Evolutionary conservation across 441 rosid species (phyloP).

Genomic region (Gossypium schwendimanii): DNA sequence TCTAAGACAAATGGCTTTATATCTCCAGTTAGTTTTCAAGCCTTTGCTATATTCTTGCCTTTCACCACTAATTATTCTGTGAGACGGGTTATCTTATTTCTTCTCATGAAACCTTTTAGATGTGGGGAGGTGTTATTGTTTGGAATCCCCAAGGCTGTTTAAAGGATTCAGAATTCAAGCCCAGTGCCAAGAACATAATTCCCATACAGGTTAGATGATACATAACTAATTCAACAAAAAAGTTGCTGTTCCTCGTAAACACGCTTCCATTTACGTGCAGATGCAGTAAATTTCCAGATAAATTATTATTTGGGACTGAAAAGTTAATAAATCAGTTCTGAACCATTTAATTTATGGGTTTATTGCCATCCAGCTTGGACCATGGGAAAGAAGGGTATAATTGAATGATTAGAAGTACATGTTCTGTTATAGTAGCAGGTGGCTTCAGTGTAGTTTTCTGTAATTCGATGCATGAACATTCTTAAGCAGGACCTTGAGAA

Average conservation of each 20-base stretch:
- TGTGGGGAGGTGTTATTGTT: constrained; percentile 94
- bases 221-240: background rate
- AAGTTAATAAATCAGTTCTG: background rate
- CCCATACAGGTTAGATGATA: constrained; percentile 49
- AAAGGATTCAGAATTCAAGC: constrained; percentile 33
- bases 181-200: constrained; percentile 35
- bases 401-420: constrained; percentile 10
- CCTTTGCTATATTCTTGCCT: constrained; percentile 11
- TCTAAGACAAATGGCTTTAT: constrained; percentile 87
- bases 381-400: background rate
- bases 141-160: constrained; percentile 70
- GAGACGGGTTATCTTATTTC: background rate
- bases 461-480: constrained; percentile 20
- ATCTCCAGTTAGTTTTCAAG: constrained; percentile 65
- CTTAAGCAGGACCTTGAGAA: constrained; percentile 65
- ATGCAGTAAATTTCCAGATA: background rate
- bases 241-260: background rate
- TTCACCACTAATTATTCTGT: constrained; percentile 1
- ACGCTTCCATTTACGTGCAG: background rate
- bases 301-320: background rate
- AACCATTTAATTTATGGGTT: background rate
- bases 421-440: background rate
- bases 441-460: constrained; percentile 23
- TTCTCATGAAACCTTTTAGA: constrained; percentile 39
- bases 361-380: background rate